Conservation (phyloP, 2,329 filamentous ascomycete genomes). For the Scedosporium apiospermum region DNA sequence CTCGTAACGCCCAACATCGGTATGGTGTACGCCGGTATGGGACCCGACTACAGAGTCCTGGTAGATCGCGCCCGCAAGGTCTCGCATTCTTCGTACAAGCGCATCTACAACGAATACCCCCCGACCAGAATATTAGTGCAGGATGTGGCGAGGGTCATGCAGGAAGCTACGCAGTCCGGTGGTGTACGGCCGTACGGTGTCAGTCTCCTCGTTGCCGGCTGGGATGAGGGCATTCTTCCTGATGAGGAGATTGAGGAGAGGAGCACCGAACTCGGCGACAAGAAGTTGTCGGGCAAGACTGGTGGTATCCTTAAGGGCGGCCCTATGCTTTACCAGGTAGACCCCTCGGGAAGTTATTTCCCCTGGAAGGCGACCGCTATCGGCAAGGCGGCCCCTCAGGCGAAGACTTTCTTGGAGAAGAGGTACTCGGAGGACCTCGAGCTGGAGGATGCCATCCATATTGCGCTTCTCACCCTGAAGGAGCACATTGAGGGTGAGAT, state of each 20-base stretch:
- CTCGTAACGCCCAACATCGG: slow-evolving; percentile 98
- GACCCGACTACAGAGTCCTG: slow-evolving; percentile 92
- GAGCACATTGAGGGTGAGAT: slow-evolving; percentile 99
- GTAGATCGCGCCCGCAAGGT: slow-evolving; percentile 98
- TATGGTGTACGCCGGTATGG: slow-evolving; percentile 99
- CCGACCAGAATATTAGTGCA: slow-evolving; percentile 98
- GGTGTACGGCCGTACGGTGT: slow-evolving; percentile 97
- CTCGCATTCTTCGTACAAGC: slow-evolving; percentile 97
- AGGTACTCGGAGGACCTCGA: slow-evolving; percentile 95
- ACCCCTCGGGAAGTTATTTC: slow-evolving; percentile 97
- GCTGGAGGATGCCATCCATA: slow-evolving; percentile 96
- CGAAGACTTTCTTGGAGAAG: slow-evolving; percentile 99
- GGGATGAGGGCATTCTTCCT: slow-evolving; percentile 93
- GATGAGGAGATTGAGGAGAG: slow-evolving; percentile 61
- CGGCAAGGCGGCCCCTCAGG: slow-evolving; percentile 94
- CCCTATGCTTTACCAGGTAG: slow-evolving; percentile 96
- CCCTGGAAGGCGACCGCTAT: slow-evolving; percentile 99
- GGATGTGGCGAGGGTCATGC: slow-evolving; percentile 95
- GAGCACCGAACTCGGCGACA: slow-evolving; percentile 38
- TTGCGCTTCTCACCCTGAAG: slow-evolving; percentile 92
- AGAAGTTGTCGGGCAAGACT: slow-evolving; percentile 74
- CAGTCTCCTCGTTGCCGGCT: slow-evolving; percentile 88
- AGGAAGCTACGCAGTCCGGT: slow-evolving; percentile 96
- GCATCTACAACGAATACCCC: slow-evolving; percentile 99
- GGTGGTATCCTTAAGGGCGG: slow-evolving; percentile 93